Evolutionary conservation across 495 filamentous ascomycete genomes (phyloP).

Genomic region (Podospora appendiculata): DNA sequence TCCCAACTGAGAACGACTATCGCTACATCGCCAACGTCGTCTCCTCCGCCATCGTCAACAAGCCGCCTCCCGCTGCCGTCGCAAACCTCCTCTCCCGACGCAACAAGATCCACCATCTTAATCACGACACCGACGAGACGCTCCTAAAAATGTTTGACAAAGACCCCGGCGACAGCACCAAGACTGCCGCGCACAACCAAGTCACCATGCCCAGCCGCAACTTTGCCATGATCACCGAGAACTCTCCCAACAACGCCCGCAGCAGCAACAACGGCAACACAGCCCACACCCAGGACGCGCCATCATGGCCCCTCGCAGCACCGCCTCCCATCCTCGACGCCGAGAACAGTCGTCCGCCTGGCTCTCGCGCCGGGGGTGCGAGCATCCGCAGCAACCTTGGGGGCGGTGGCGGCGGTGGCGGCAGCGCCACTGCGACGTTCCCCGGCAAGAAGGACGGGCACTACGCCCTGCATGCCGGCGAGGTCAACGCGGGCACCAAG

Average conservation of each 20-base stretch:
- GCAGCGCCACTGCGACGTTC: conserved; percentile 5
- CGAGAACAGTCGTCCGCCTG: background rate
- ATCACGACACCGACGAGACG: conserved; percentile 78
- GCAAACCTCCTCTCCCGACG: conserved; percentile 76
- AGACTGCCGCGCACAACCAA: conserved; percentile 62
- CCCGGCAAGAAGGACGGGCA: conserved; percentile 50
- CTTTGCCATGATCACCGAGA: conserved; percentile 76
- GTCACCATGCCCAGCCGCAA: conserved; percentile 89
- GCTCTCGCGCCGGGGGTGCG: conserved; percentile 11
- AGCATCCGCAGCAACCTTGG: conserved; percentile 4
- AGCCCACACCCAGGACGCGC: background rate
- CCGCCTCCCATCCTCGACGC: background rate
- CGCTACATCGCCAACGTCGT: conserved; percentile 89
- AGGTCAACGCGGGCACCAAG: conserved; percentile 54
- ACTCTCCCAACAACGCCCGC: conserved; percentile 37
- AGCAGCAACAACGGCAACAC: background rate
- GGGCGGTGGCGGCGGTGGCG: background rate
- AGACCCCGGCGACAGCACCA: conserved; percentile 64
- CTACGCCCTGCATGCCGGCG: conserved; percentile 54
- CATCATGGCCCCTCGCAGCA: background rate
- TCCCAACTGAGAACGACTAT: conserved; percentile 79
- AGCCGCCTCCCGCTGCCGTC: conserved; percentile 81
- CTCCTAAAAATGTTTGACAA: conserved; percentile 78
- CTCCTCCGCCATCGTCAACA: conserved; percentile 88
- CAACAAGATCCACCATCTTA: conserved; percentile 92